A percentile compares a stretch with the other conserved stretches of the same genome.
These are phyloP conservation scores for Trichosporon sp. DNA, from an alignment of 1,284 basidiomycete species.

Conservation along the genomic window DNA sequence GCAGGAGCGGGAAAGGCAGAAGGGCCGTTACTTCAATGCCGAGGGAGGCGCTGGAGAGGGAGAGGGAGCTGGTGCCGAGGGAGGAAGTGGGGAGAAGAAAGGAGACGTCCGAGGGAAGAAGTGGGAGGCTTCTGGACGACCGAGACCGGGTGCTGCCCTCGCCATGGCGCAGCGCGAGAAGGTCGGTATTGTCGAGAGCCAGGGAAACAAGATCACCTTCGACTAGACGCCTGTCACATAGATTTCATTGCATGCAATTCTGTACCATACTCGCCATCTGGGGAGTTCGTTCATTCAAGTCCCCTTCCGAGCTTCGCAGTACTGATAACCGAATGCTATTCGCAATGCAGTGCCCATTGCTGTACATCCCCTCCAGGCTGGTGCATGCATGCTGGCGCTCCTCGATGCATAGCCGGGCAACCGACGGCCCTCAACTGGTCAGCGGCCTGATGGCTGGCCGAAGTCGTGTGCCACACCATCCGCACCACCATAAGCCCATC, in stretches of 20 bases:
- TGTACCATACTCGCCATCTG: not conserved
- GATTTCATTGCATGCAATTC: conserved; percentile 4
- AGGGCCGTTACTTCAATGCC: conserved; percentile 25
- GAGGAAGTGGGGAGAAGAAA: not conserved
- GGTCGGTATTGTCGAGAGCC: conserved; percentile 72
- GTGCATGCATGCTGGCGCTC: too few relatives aligned
- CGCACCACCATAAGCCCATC: not conserved
- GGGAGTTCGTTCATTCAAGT: too few relatives aligned
- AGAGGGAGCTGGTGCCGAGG: not conserved
- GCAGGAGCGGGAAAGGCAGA: conserved; percentile 12
- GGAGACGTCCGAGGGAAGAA: conserved; percentile 50
- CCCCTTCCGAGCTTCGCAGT: too few relatives aligned
- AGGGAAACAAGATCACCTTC: conserved; percentile 82
- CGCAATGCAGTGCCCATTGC: too few relatives aligned
- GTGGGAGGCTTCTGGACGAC: conserved; percentile 60
- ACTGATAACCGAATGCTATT: too few relatives aligned
- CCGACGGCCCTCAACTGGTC: too few relatives aligned
- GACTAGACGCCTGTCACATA: conserved; percentile 39
- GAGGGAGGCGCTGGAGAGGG: conserved; percentile 20
- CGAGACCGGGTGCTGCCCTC: conserved; percentile 85
- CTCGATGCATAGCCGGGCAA: too few relatives aligned
- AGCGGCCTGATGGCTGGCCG: not conserved
- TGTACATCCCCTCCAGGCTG: too few relatives aligned
- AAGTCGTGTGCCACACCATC: not conserved
- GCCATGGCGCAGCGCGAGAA: conserved; percentile 84